phyloP scores from a whole-genome alignment of 75 land plant genomes.

The Ceratopteris richardii region DNA sequence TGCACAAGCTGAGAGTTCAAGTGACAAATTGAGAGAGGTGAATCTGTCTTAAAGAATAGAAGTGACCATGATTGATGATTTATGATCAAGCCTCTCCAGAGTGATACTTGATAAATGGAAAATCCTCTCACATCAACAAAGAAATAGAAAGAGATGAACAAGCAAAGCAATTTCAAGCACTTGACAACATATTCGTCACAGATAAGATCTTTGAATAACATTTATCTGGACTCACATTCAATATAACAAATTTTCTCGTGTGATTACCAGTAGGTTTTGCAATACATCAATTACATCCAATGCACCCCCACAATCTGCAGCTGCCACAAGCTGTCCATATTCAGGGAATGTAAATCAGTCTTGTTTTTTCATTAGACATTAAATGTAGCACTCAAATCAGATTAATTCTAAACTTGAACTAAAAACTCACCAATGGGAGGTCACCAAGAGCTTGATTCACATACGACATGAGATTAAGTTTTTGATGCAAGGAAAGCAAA shows the following conservation, averaged over 20 bases:
- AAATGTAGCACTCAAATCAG: not conserved
- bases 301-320: slow-evolving; percentile 93
- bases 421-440: slow-evolving; percentile 59
- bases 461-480: slow-evolving; percentile 65
- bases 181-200: no score
- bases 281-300: slow-evolving; percentile 91
- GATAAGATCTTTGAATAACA: no score
- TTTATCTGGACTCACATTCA: not conserved
- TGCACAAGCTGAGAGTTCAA: no score
- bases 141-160: no score
- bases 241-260: not conserved
- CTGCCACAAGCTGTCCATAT: slow-evolving; percentile 65
- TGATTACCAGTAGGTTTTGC: slow-evolving; percentile 75
- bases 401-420: not conserved
- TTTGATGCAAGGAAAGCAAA: slow-evolving; percentile 62
- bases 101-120: no score
- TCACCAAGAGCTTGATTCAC: slow-evolving; percentile 84
- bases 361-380: not conserved
- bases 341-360: slow-evolving; percentile 2
- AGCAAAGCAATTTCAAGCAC: no score
- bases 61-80: no score
- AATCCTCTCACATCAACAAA: no score
- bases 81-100: no score
- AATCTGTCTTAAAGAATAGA: no score
- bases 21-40: no score